Evolutionary conservation across 2,329 filamentous ascomycete species (phyloP), one percentile per base, ranked within the genome.

Genomic region (Byssothecium circinans): DNA sequence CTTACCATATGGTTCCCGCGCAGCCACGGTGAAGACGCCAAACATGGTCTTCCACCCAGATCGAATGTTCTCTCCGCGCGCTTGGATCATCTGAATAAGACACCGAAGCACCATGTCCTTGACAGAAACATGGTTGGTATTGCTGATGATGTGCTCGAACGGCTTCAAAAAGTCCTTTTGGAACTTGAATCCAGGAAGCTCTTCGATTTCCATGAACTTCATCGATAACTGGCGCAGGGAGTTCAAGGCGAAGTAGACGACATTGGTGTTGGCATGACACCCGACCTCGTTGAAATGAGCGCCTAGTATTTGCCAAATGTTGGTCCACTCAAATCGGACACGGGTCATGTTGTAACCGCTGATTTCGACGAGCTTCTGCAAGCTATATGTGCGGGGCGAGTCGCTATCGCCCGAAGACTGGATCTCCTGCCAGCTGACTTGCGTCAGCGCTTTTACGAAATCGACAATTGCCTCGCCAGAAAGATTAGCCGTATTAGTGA

Each of bases 1-100:
- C 77, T 59, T 74, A 82, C 80, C 81, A 67, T 96, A 91, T 14
- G 88, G 89, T 66, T 97, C 95, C 52, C 87, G 82, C 15, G 95
- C 94, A 22, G 95, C 94, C 30, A 97, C 91, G 1, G 92, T 96
- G 67, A 99, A 99, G 23, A 96, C 92, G 3, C 92, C 94, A 72
- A 99, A 97, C 92, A 99, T 99, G 17, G 95, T 97, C 67, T 94
- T 87, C 94, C 94, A 99, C 4, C 94, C 94, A 32, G 91, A 96
- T 43, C 92, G 86, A 64, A 99, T 99, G 60, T 97, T 97, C 71
- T 96, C 88, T 5, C 95, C 95, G 48, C 89, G 83, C 25, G 92
- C 91, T 74, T 99, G 94, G 39, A 99, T 96, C 95, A 99, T 99
- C 72, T 99, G 95, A 47, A 96, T 95, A 52, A 99, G 77, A 67